These are phyloP conservation scores for Saturnispora galanensis DNA, from an alignment of 805 yeast species.

Conservation along the genomic window DNA sequence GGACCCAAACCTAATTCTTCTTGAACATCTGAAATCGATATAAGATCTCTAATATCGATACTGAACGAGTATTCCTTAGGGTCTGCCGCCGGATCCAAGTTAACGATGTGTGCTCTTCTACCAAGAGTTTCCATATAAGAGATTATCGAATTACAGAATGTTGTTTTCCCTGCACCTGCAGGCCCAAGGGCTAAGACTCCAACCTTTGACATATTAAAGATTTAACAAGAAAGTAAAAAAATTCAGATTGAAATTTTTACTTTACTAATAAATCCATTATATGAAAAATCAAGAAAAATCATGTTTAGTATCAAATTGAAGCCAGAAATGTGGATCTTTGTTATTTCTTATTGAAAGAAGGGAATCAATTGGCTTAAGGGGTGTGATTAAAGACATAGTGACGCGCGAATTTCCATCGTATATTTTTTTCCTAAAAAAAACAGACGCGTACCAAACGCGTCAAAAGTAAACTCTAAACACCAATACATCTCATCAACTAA, in stretches of 20 bases:
- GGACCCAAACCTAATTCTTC: conserved; percentile 92
- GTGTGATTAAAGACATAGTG: too few relatives aligned
- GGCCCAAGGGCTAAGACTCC: conserved; percentile 94
- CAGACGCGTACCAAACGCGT: neutral
- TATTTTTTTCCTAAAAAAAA: too few relatives aligned
- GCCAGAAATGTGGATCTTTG: neutral
- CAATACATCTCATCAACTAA: neutral
- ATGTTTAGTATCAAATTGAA: conserved; percentile 1
- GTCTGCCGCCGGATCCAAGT: conserved; percentile 95
- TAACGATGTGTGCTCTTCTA: conserved; percentile 88
- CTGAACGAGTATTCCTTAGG: conserved; percentile 87
- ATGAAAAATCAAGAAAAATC: neutral
- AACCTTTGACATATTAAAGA: conserved; percentile 68
- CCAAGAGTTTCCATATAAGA: conserved; percentile 85
- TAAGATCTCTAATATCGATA: conserved; percentile 83
- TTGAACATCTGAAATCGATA: conserved; percentile 88
- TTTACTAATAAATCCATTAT: neutral
- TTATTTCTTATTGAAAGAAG: too few relatives aligned
- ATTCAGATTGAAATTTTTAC: neutral
- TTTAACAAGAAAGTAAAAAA: neutral
- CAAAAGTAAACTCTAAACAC: too few relatives aligned
- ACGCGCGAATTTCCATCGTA: too few relatives aligned
- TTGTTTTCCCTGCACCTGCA: conserved; percentile 94
- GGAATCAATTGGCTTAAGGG: too few relatives aligned
- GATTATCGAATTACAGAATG: conserved; percentile 84